A percentile compares a stretch with the other conserved stretches of the same genome.
phyloP scores from a whole-genome alignment of 345 rosid genomes.

The Linum trigynum region DNA sequence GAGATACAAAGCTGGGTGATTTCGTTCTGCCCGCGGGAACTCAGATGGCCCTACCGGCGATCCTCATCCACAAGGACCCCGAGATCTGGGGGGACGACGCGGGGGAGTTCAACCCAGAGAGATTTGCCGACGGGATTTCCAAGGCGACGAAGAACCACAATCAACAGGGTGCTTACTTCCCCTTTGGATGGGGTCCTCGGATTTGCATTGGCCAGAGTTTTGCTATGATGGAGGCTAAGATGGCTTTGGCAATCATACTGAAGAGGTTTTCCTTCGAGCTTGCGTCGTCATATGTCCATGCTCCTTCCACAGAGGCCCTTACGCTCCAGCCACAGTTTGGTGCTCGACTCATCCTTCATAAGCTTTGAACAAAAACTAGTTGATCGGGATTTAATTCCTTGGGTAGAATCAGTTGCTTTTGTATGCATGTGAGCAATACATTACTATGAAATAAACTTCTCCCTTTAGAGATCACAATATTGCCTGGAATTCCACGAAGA shows the following conservation, averaged over 20 bases:
- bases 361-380: neutral
- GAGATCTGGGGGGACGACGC: conserved; percentile 17
- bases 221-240: neutral
- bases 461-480: no score
- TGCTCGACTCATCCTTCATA: neutral
- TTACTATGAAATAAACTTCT: no score
- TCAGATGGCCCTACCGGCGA: neutral
- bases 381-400: no score
- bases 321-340: conserved; percentile 6
- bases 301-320: neutral
- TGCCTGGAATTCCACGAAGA: no score
- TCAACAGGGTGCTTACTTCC: neutral
- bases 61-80: conserved; percentile 11
- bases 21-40: conserved; percentile 9
- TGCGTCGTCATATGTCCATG: neutral
- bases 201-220: conserved; percentile 5
- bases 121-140: neutral
- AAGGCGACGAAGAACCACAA: neutral
- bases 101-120: conserved; percentile 22
- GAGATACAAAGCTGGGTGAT: conserved; percentile 10
- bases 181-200: conserved; percentile 6
- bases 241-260: conserved; percentile 1
- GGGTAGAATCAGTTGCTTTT: no score
- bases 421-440: no score
- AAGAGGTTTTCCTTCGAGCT: conserved; percentile 1